Evolutionary conservation across 2,329 filamentous ascomycete species (phyloP).

Genomic region (Akanthomyces dipterigenus): DNA sequence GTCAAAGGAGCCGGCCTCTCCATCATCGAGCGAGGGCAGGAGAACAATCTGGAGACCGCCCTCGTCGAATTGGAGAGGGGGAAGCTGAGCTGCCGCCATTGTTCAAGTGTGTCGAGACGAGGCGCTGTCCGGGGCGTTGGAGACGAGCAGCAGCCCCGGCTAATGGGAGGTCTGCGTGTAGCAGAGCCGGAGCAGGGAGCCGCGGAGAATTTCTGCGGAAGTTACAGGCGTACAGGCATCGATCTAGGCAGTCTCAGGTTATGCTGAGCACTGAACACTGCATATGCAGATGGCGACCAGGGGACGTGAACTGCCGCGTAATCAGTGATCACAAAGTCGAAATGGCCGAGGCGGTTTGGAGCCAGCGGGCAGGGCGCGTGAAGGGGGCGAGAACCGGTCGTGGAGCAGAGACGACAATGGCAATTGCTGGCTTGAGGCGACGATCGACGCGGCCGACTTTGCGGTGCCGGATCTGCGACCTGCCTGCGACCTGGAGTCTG

Average conservation of each 20-base stretch:
- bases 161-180: background rate
- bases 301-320: background rate
- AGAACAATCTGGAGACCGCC: slow-evolving; percentile 12
- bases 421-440: background rate
- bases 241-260: background rate
- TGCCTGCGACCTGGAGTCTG: background rate
- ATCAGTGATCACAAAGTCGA: background rate
- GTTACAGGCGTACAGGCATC: slow-evolving; percentile 6
- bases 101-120: slow-evolving; percentile 1
- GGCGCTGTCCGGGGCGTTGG: background rate
- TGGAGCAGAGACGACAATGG: background rate
- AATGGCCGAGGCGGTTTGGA: background rate
- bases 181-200: slow-evolving; percentile 1
- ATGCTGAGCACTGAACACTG: background rate
- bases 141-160: slow-evolving; percentile 8
- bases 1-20: background rate
- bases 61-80: slow-evolving; percentile 12
- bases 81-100: slow-evolving; percentile 12
- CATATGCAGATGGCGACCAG: background rate
- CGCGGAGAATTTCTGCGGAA: background rate
- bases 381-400: background rate
- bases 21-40: slow-evolving; percentile 2
- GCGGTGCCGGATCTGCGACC: background rate
- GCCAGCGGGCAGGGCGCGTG: background rate
- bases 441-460: background rate